phyloP scores from a whole-genome alignment of 2,329 filamentous ascomycete genomes.

The Xylaria sp. region DNA sequence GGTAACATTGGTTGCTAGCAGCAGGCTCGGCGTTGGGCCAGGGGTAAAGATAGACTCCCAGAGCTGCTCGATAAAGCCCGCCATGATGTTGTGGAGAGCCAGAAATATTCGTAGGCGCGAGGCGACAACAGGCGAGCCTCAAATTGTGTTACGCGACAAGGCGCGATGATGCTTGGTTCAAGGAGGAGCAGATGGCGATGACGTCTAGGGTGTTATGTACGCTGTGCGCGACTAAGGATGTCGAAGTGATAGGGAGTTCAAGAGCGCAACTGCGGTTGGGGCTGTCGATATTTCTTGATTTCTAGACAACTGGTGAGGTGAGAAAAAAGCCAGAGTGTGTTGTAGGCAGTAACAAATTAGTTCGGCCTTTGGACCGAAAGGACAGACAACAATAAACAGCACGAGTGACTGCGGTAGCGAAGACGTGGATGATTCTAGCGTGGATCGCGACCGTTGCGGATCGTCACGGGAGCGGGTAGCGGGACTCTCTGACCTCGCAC shows the following conservation, averaged over 20 bases:
- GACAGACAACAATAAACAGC: conserved; percentile 32
- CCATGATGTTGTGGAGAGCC: conserved; percentile 57
- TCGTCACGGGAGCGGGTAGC: conserved; percentile 11
- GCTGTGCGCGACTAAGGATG: conserved; percentile 12
- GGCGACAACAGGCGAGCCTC: conserved; percentile 16
- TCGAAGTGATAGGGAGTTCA: conserved; percentile 13
- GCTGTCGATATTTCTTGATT: neutral
- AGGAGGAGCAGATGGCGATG: conserved; percentile 21
- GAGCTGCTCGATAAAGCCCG: conserved; percentile 76
- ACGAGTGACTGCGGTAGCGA: conserved; percentile 14
- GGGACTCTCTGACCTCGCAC: conserved; percentile 20
- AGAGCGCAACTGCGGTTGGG: conserved; percentile 11
- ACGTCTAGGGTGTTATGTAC: conserved; percentile 12
- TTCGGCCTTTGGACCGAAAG: conserved; percentile 29
- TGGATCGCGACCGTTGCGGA: conserved; percentile 33
- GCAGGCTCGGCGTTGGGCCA: conserved; percentile 86
- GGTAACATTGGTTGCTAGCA: conserved; percentile 88
- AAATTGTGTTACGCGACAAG: conserved; percentile 40
- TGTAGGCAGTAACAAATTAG: conserved; percentile 30
- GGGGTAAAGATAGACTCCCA: conserved; percentile 95
- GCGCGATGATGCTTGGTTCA: conserved; percentile 21
- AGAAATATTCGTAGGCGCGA: conserved; percentile 14
- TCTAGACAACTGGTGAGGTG: conserved; percentile 5
- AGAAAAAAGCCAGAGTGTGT: conserved; percentile 14
- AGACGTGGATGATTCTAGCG: conserved; percentile 30